phyloP scores from a whole-genome alignment of 352 stramenopile species.

The Globisporangium paroecandrum region DNA sequence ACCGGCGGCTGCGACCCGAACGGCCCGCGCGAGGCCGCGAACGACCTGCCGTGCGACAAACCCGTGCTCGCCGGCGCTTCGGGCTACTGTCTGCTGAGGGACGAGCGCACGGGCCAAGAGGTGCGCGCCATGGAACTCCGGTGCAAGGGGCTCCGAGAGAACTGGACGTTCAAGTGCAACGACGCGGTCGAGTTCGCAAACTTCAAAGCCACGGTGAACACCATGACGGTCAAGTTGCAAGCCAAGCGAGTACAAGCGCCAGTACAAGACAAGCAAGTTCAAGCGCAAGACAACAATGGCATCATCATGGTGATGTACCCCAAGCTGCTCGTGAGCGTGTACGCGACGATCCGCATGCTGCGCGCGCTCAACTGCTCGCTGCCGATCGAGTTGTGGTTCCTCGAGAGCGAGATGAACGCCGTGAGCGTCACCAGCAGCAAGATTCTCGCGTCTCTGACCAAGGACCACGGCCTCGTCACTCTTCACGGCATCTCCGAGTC shows the following conservation, averaged over 20 bases:
- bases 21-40: constrained; percentile 27
- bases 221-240: constrained; percentile 12
- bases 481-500: constrained; percentile 22
- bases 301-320: constrained; percentile 63
- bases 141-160: constrained; percentile 30
- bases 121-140: constrained; percentile 28
- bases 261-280: constrained; percentile 2
- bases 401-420: constrained; percentile 27
- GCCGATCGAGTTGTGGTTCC: constrained; percentile 55
- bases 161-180: constrained; percentile 35
- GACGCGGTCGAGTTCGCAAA: constrained; percentile 31
- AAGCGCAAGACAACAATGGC: constrained; percentile 14
- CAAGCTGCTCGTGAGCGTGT: constrained; percentile 42
- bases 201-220: constrained; percentile 24
- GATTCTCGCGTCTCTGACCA: constrained; percentile 24
- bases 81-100: constrained; percentile 41
- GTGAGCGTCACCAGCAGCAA: constrained; percentile 18
- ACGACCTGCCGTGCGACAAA: constrained; percentile 29
- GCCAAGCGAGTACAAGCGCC: constrained; percentile 10
- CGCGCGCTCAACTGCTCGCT: constrained; percentile 33
- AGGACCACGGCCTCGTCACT: constrained; percentile 23
- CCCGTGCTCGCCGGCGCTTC: constrained; percentile 27
- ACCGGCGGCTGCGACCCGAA: constrained; percentile 36
- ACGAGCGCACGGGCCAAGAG: constrained; percentile 27
- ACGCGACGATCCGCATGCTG: constrained; percentile 36